Evolutionary conservation across 2,329 filamentous ascomycete genomes (phyloP).

Genomic region (Stromatinia cepivora): DNA sequence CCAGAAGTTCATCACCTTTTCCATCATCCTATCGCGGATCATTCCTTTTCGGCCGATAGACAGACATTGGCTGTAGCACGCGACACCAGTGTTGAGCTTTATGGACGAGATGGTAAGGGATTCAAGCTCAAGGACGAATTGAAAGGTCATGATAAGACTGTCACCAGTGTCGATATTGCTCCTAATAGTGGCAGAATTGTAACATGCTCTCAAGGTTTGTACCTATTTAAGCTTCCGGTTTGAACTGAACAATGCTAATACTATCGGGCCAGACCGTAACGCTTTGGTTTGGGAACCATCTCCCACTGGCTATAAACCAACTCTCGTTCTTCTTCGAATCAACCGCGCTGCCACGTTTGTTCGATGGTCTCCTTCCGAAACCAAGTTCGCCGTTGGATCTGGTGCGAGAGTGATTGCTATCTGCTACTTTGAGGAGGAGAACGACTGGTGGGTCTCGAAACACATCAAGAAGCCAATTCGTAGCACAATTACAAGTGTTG

Average conservation of each 20-base stretch:
- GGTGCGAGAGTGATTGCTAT: constrained; percentile 93
- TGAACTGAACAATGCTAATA: neutral
- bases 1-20: constrained; percentile 97
- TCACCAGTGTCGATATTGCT: constrained; percentile 95
- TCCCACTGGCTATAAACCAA: constrained; percentile 92
- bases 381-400: constrained; percentile 95
- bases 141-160: constrained; percentile 94
- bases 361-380: constrained; percentile 94
- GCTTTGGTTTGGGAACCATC: constrained; percentile 97
- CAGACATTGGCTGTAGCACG: constrained; percentile 86
- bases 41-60: constrained; percentile 94
- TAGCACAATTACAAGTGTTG: constrained; percentile 91
- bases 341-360: constrained; percentile 96
- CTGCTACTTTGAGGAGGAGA: constrained; percentile 99
- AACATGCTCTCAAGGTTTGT: constrained; percentile 87
- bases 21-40: constrained; percentile 93
- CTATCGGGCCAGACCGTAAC: constrained; percentile 71
- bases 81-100: constrained; percentile 88
- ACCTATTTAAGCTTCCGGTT: neutral
- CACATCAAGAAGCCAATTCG: constrained; percentile 98
- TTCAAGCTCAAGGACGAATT: constrained; percentile 90
- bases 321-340: constrained; percentile 92
- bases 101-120: constrained; percentile 67
- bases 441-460: constrained; percentile 99
- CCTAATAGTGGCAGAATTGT: constrained; percentile 89